Conservation (phyloP, 2,329 filamentous ascomycete species). For the Coniochaeta prunicola region DNA sequence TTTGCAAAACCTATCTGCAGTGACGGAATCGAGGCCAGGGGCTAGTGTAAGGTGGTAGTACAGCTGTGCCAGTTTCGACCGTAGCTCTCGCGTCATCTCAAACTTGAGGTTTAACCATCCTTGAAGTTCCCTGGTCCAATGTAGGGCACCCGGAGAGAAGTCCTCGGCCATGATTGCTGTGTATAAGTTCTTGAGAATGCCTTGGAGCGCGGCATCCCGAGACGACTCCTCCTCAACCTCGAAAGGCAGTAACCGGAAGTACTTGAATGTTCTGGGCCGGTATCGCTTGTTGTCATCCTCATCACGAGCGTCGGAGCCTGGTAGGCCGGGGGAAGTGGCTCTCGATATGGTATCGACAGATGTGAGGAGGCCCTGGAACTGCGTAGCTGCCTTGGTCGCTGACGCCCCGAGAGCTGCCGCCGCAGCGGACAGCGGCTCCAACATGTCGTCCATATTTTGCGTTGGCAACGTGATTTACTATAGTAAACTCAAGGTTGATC, state of each 20-base stretch:
- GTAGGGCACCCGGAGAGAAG: constrained; percentile 85
- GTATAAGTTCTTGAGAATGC: constrained; percentile 90
- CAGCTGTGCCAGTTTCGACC: constrained; percentile 77
- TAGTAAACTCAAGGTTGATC: background rate
- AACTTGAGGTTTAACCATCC: constrained; percentile 97
- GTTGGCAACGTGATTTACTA: background rate
- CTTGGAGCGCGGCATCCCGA: constrained; percentile 70
- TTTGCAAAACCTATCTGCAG: constrained; percentile 85
- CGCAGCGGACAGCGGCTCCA: constrained; percentile 11
- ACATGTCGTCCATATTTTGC: constrained; percentile 26
- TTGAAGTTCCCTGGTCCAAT: constrained; percentile 95
- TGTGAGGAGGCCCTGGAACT: constrained; percentile 30
- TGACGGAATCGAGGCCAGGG: constrained; percentile 74
- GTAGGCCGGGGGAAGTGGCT: constrained; percentile 73
- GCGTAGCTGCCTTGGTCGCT: constrained; percentile 26
- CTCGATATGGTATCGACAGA: constrained; percentile 68
- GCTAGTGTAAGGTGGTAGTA: constrained; percentile 93
- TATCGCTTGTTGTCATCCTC: constrained; percentile 57
- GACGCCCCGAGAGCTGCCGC: constrained; percentile 27
- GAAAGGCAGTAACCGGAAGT: constrained; percentile 87
- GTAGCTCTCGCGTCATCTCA: constrained; percentile 78
- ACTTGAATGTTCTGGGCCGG: constrained; percentile 86
- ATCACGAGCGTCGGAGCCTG: constrained; percentile 38
- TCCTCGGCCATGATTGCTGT: constrained; percentile 87
- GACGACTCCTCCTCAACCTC: constrained; percentile 72